Base-by-base conservation (phyloP, 2,329 filamentous ascomycete genomes). In the Lecanicillium sp. region DNA sequence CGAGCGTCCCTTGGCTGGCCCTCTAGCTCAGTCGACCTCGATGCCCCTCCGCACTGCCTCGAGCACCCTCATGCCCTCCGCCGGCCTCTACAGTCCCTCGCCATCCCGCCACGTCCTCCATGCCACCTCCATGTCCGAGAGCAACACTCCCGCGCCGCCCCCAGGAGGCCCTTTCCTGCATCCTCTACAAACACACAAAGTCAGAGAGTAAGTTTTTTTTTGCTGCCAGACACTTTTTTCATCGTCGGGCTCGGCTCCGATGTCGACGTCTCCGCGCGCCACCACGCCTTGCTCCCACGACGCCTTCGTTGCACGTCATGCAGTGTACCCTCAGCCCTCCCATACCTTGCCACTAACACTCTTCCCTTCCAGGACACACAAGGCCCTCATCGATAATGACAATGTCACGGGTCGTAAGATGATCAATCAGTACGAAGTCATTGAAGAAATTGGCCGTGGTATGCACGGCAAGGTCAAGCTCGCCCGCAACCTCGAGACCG, bases 401-500 rank as follows among this genome's bases (percentile, higher is more conserved):
- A 80, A 80, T 46, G 77, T 89, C 53, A 95, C 91, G 5, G 93
- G 93, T 51, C 87, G 93, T 54, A 98, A 98, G 70, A 77, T 90
- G 45, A 95, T 98, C 73, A 98, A 98, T 61, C 87, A 96, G 62
- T 98, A 98, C 69, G 89, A 96, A 67, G 88, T 98, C 58, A 86
- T 97, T 55, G 87, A 95, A 65, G 93, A 98, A 68, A 87, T 98
- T 46, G 93, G 93, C 48, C 86, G 93, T 51, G 93, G 93, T 43
- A 88, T 95, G 59, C 93, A 98, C 64, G 93, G 93, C 60, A 98
- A 97, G 71, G 93, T 98, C 61, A 98, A 98, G 69, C 77, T 96
- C 40, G 93, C 90, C 40, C 81, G 89, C 46, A 90, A 94, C 62
- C 73, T 89, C 38, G 73, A 83, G 48, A 90, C 80, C 2, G 78